phyloP scores from a whole-genome alignment of 495 filamentous ascomycete species.

The Penicillium malachiteum region DNA sequence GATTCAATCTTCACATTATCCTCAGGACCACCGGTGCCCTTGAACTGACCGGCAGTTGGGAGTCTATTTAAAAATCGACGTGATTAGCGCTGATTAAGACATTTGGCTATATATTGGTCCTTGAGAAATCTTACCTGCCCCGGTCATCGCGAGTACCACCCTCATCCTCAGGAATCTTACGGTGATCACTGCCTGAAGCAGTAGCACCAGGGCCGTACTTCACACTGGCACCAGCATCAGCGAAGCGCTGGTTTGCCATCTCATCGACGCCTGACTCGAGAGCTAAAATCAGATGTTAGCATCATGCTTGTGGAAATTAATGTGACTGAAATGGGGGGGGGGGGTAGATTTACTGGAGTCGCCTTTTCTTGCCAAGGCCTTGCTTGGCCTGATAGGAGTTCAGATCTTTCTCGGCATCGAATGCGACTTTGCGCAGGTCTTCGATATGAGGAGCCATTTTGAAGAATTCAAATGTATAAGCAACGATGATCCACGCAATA shows the following conservation, averaged over 20 bases:
- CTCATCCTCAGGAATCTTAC: slow-evolving; percentile 50
- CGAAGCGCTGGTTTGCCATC: slow-evolving; percentile 44
- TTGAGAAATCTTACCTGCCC: slow-evolving; percentile 34
- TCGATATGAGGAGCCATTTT: slow-evolving; percentile 39
- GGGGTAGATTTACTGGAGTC: slow-evolving; percentile 41
- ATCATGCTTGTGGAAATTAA: neutral
- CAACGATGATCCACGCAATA: neutral
- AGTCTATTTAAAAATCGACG: slow-evolving; percentile 23
- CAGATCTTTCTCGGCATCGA: slow-evolving; percentile 52
- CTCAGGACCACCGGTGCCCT: slow-evolving; percentile 52
- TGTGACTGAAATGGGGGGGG: neutral
- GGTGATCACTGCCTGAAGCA: slow-evolving; percentile 51
- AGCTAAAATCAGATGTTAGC: slow-evolving; percentile 23
- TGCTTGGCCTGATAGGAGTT: slow-evolving; percentile 54
- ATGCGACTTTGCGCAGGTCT: slow-evolving; percentile 36
- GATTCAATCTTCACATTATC: slow-evolving; percentile 41
- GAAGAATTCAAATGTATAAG: neutral
- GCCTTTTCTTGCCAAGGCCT: slow-evolving; percentile 39
- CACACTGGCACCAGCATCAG: slow-evolving; percentile 33
- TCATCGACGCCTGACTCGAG: slow-evolving; percentile 55
- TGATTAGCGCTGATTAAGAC: neutral
- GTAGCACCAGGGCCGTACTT: slow-evolving; percentile 48
- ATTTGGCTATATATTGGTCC: neutral
- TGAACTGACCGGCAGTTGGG: slow-evolving; percentile 48
- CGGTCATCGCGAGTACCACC: slow-evolving; percentile 49